These are phyloP conservation scores for Trichophaea hybrida DNA, from an alignment of 2,329 filamentous ascomycete genomes.

Conservation along the genomic window DNA sequence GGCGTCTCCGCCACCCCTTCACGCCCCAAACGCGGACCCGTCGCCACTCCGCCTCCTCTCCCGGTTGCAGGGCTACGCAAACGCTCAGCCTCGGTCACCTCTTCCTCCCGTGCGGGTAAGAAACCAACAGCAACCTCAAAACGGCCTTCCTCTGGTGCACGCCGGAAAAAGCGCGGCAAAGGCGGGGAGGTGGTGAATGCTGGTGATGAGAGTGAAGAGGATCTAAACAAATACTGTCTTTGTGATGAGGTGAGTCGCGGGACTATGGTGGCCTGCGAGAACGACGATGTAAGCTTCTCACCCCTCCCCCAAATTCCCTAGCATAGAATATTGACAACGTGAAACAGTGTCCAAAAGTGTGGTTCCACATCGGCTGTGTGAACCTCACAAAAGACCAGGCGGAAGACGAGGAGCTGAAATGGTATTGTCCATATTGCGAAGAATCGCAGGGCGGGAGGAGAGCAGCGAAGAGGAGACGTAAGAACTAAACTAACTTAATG, in stretches of 20 bases:
- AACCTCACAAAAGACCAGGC: constrained; percentile 45
- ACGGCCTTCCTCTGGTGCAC: constrained; percentile 3
- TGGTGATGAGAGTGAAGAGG: constrained; percentile 48
- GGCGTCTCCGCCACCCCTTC: background rate
- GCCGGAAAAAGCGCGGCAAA: constrained; percentile 29
- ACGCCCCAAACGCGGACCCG: background rate
- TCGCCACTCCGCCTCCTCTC: background rate
- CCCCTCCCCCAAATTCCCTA: background rate
- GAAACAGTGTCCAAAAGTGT: constrained; percentile 60
- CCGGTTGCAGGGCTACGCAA: background rate
- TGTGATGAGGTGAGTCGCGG: constrained; percentile 71
- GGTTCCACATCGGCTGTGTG: constrained; percentile 74
- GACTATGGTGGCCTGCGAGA: constrained; percentile 72
- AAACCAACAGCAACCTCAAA: constrained; percentile 2
- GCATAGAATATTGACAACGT: constrained; percentile 21
- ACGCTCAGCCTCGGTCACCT: background rate
- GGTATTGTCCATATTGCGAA: constrained; percentile 70
- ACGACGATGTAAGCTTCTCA: constrained; percentile 48
- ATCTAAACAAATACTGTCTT: constrained; percentile 55
- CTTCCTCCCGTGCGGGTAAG: background rate
- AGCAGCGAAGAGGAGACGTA: constrained; percentile 19
- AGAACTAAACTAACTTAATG: constrained; percentile 5
- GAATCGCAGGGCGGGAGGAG: constrained; percentile 23
- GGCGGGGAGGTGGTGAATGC: constrained; percentile 36
- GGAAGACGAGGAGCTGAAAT: constrained; percentile 59